phyloP scores from a whole-genome alignment of 2,329 filamentous ascomycete species.

The Xylogone sp. region DNA sequence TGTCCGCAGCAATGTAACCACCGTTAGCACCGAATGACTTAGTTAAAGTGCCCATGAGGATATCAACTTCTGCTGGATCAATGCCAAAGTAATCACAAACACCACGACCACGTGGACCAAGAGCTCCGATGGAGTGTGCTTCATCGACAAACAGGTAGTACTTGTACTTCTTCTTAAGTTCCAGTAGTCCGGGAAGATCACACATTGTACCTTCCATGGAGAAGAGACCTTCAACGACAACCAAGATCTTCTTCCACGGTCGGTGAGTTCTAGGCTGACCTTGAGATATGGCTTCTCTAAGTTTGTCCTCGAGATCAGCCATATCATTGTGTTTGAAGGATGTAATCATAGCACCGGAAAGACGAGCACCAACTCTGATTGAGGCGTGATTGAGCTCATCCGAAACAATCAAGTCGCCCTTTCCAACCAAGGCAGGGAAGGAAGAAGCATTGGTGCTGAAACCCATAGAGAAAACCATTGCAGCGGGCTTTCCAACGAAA shows the following conservation, averaged over 20 bases:
- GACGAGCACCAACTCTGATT: constrained; percentile 89
- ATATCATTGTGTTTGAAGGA: constrained; percentile 99
- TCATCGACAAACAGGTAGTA: constrained; percentile 95
- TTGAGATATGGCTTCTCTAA: constrained; percentile 91
- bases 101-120: constrained; percentile 83
- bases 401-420: constrained; percentile 90
- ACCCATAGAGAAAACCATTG: constrained; percentile 99
- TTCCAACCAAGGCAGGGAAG: constrained; percentile 88
- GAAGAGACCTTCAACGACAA: constrained; percentile 95
- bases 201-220: constrained; percentile 99
- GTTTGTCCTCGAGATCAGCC: constrained; percentile 75
- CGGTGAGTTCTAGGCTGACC: constrained; percentile 97
- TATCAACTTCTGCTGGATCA: constrained; percentile 82
- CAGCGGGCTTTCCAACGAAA: constrained; percentile 90
- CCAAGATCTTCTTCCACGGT: constrained; percentile 98
- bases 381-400: constrained; percentile 98
- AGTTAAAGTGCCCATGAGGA: constrained; percentile 96
- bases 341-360: constrained; percentile 90
- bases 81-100: constrained; percentile 97
- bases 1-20: constrained; percentile 88
- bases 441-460: constrained; percentile 93
- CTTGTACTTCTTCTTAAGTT: constrained; percentile 92
- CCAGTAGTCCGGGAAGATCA: constrained; percentile 86
- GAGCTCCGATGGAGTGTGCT: constrained; percentile 90
- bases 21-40: constrained; percentile 99